Conservation (phyloP, 2,329 filamentous ascomycete species). For the Colletotrichum sansevieriae region DNA sequence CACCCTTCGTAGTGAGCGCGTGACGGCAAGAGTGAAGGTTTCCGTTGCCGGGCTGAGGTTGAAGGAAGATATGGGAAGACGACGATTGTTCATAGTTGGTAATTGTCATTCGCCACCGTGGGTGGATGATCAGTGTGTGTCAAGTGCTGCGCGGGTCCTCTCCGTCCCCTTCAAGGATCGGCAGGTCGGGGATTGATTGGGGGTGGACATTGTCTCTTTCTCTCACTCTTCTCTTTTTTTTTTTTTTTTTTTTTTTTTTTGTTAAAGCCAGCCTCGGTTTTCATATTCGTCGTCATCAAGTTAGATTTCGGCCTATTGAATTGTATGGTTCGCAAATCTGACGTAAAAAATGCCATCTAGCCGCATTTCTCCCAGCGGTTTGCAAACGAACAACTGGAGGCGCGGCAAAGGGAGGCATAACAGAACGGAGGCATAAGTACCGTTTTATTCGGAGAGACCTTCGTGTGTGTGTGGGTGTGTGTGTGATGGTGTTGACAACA, state of each 20-base stretch:
- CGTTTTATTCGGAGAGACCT: not conserved
- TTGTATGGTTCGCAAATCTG: not conserved
- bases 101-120: not conserved
- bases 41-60: not conserved
- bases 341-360: not conserved
- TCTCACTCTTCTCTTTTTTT: not conserved
- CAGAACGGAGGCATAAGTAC: conserved; percentile 19
- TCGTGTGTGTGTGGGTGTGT: too few relatives aligned
- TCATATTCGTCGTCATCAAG: not conserved
- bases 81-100: conserved; percentile 5
- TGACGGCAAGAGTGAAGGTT: not conserved
- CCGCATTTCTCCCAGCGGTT: conserved; percentile 1
- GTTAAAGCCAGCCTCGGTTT: not conserved
- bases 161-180: conserved; percentile 9
- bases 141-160: not conserved
- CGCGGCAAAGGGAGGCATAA: not conserved
- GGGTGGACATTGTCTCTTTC: not conserved
- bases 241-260: not conserved
- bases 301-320: too few relatives aligned
- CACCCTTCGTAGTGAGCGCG: too few relatives aligned
- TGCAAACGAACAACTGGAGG: not conserved
- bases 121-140: not conserved
- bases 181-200: not conserved
- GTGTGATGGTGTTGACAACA: not conserved
- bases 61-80: not conserved